These are phyloP conservation scores for Acanthamoeba divionensis DNA, from an alignment of 208 protist genomes.

Conservation along the genomic window DNA sequence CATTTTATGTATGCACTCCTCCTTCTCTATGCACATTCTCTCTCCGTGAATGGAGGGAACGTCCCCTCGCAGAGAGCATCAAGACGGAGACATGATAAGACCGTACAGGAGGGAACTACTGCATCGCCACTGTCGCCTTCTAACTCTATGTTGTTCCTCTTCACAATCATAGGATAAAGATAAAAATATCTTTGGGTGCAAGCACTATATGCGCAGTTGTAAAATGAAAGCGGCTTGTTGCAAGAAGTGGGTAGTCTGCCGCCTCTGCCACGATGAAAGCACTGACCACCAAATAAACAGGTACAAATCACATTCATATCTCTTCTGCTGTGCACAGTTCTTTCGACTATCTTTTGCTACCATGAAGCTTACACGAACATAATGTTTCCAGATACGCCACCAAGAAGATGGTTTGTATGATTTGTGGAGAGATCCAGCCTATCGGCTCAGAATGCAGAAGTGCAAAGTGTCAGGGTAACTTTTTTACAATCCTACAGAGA, in stretches of 20 bases:
- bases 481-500: too few species aligned
- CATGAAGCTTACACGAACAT: neutral
- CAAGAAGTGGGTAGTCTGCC: constrained; percentile 60
- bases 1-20: neutral
- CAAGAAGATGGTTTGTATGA: constrained; percentile 65
- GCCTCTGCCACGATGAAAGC: constrained; percentile 63
- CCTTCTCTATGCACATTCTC: too few species aligned
- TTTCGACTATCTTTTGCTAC: neutral
- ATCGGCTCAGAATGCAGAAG: constrained; percentile 48
- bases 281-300: constrained; percentile 62
- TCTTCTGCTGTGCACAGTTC: neutral
- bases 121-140: too few species aligned
- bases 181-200: constrained; percentile 53
- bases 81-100: too few species aligned
- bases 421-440: constrained; percentile 53
- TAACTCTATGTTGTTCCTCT: too few species aligned
- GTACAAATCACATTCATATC: neutral
- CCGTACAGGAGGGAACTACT: too few species aligned
- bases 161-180: constrained; percentile 47
- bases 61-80: too few species aligned
- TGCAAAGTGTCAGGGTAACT: neutral
- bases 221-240: constrained; percentile 61
- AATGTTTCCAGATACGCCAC: constrained; percentile 31
- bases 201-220: constrained; percentile 53
- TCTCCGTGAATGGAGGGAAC: too few species aligned